These are phyloP conservation scores for Metschnikowia anglica DNA, from an alignment of 805 yeast genomes.

Conservation along the genomic window DNA sequence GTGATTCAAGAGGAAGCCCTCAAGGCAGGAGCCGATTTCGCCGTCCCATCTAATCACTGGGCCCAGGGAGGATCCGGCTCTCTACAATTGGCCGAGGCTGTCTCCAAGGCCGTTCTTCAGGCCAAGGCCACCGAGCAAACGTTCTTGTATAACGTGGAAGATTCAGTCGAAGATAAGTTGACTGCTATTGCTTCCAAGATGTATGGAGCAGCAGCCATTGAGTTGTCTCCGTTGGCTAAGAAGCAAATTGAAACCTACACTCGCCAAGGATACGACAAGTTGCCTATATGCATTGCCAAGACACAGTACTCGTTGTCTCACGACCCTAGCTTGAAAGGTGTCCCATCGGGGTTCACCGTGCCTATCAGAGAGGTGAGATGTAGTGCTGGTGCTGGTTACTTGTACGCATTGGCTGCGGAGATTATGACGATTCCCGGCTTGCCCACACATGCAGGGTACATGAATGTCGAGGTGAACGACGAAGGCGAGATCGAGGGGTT, in stretches of 20 bases:
- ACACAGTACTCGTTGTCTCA: conserved; percentile 96
- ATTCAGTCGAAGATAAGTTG: conserved; percentile 77
- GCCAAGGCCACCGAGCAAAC: conserved; percentile 28
- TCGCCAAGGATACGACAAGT: conserved; percentile 81
- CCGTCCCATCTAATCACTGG: conserved; percentile 92
- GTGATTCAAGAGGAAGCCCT: conserved; percentile 77
- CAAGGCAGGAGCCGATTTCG: conserved; percentile 91
- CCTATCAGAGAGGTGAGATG: conserved; percentile 95
- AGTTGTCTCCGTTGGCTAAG: conserved; percentile 77
- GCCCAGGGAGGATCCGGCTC: conserved; percentile 95
- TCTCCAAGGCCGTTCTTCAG: conserved; percentile 61
- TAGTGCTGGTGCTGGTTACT: conserved; percentile 94
- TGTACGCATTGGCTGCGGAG: conserved; percentile 95
- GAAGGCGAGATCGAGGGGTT: conserved; percentile 91
- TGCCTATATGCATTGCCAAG: conserved; percentile 96
- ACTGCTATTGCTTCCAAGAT: conserved; percentile 75
- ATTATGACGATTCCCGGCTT: conserved; percentile 97
- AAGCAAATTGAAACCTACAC: conserved; percentile 79
- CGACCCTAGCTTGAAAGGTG: conserved; percentile 91
- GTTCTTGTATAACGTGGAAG: conserved; percentile 68
- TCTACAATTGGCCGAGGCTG: conserved; percentile 76
- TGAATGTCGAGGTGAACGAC: conserved; percentile 92
- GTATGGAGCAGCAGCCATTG: conserved; percentile 91
- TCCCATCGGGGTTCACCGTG: conserved; percentile 88
- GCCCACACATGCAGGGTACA: conserved; percentile 93